Percentiles rank a stretch among this genome's conserved stretches.
Conservation (phyloP, 2,329 filamentous ascomycete genomes). For the Xylaria sp. region DNA sequence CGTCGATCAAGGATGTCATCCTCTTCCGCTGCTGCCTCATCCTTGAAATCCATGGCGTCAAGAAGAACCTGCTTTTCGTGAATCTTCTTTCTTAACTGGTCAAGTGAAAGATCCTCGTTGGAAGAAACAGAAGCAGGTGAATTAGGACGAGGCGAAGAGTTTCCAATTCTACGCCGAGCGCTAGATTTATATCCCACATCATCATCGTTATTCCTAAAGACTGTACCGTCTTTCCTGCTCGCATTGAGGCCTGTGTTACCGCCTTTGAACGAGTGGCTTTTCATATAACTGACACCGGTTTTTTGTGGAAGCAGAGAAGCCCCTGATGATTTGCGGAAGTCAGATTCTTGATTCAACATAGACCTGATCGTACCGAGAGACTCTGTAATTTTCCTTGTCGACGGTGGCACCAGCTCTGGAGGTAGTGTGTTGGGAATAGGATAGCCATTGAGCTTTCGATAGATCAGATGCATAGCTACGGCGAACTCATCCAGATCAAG, state of each 20-base stretch:
- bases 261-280: slow-evolving; percentile 89
- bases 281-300: slow-evolving; percentile 98
- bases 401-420: slow-evolving; percentile 92
- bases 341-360: slow-evolving; percentile 88
- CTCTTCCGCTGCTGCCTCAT: slow-evolving; percentile 89
- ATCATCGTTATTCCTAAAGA: slow-evolving; percentile 97
- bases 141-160: slow-evolving; percentile 81
- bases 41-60: slow-evolving; percentile 95
- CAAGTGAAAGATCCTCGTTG: slow-evolving; percentile 83
- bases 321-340: slow-evolving; percentile 87
- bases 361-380: slow-evolving; percentile 94
- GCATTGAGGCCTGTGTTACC: slow-evolving; percentile 65
- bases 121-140: slow-evolving; percentile 74
- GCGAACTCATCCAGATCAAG: slow-evolving; percentile 97
- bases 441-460: slow-evolving; percentile 95
- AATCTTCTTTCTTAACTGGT: slow-evolving; percentile 92
- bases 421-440: slow-evolving; percentile 88
- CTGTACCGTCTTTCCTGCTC: slow-evolving; percentile 90
- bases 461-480: slow-evolving; percentile 98
- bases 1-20: slow-evolving; percentile 91
- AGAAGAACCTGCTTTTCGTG: slow-evolving; percentile 93
- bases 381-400: slow-evolving; percentile 90
- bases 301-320: slow-evolving; percentile 92
- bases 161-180: slow-evolving; percentile 85
- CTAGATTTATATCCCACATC: slow-evolving; percentile 93